phyloP scores from a whole-genome alignment of 768 basidiomycete species.

The Paxillus rubicundulus region DNA sequence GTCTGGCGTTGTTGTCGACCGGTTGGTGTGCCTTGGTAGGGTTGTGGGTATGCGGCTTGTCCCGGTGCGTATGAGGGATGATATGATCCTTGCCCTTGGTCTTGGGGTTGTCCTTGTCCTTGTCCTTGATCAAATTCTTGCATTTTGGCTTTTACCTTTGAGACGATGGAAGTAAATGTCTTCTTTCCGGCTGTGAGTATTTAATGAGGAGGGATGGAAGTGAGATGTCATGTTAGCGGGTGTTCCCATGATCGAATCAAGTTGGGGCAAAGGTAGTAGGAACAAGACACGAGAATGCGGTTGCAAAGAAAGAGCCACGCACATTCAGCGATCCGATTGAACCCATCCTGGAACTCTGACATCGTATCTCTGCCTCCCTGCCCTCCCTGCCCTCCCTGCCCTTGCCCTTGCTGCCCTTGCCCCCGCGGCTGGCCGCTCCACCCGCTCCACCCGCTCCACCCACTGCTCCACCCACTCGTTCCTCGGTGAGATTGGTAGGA shows the following conservation, averaged over 20 bases:
- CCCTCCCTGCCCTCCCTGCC: slow-evolving; percentile 7
- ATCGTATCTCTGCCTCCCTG: slow-evolving; percentile 46
- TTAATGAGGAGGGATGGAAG: background rate
- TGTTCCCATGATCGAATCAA: no score
- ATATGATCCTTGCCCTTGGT: background rate
- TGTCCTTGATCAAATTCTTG: slow-evolving; percentile 67
- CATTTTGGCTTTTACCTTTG: slow-evolving; percentile 81
- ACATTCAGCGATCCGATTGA: slow-evolving; percentile 80
- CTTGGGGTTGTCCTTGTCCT: slow-evolving; percentile 12
- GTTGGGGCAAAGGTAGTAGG: no score
- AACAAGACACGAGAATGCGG: background rate
- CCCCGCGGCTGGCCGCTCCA: background rate
- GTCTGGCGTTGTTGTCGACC: slow-evolving; percentile 1
- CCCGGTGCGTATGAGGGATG: background rate
- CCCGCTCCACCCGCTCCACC: slow-evolving; percentile 4
- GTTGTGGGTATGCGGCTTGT: slow-evolving; percentile 8
- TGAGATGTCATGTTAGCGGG: no score
- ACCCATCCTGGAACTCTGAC: slow-evolving; percentile 70
- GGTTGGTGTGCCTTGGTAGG: background rate
- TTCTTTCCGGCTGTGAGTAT: slow-evolving; percentile 64
- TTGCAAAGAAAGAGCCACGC: slow-evolving; percentile 22
- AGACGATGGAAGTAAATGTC: slow-evolving; percentile 67
- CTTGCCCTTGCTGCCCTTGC: slow-evolving; percentile 2
- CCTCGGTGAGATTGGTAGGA: slow-evolving; percentile 23
- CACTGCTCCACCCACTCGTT: slow-evolving; percentile 6